Conservation (phyloP, 345 rosid species). For the Moricandia arvensis region DNA sequence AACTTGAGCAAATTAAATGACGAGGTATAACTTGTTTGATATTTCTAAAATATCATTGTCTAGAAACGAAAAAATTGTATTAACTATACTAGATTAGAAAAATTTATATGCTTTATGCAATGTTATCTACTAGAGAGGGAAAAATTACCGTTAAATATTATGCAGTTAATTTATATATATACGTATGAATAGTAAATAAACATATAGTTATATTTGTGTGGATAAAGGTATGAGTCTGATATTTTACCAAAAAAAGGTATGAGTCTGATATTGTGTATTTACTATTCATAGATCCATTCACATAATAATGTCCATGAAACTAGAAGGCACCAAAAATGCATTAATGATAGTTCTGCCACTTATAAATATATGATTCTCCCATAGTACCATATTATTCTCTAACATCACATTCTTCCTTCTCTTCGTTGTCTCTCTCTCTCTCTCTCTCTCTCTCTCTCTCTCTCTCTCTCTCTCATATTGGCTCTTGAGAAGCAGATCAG, state of each 20-base stretch:
- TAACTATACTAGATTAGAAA: background rate
- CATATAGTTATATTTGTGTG: background rate
- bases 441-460: background rate
- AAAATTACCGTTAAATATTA: background rate
- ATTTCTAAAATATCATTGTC: background rate
- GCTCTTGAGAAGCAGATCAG: background rate
- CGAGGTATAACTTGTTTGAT: background rate
- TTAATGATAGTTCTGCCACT: conserved; percentile 6
- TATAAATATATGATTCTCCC: conserved; percentile 27
- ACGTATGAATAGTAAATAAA: background rate
- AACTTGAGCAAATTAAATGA: background rate
- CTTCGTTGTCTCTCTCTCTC: background rate
- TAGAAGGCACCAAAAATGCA: conserved; percentile 19
- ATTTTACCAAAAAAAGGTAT: conserved; percentile 8
- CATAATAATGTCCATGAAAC: conserved; percentile 13
- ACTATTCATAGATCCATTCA: conserved; percentile 18
- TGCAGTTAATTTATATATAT: background rate
- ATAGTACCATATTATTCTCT: conserved; percentile 21
- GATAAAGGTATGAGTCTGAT: conserved; percentile 4
- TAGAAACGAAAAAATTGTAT: background rate
- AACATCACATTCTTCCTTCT: background rate
- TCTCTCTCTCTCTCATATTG: background rate
- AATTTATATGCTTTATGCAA: background rate
- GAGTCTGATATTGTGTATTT: conserved; percentile 11
- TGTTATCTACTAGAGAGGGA: background rate